A percentile compares a stretch with the other conserved stretches of the same genome.
These are phyloP conservation scores for Recurvomyces mirabilis DNA, from an alignment of 495 filamentous ascomycete species.

Conservation along the genomic window DNA sequence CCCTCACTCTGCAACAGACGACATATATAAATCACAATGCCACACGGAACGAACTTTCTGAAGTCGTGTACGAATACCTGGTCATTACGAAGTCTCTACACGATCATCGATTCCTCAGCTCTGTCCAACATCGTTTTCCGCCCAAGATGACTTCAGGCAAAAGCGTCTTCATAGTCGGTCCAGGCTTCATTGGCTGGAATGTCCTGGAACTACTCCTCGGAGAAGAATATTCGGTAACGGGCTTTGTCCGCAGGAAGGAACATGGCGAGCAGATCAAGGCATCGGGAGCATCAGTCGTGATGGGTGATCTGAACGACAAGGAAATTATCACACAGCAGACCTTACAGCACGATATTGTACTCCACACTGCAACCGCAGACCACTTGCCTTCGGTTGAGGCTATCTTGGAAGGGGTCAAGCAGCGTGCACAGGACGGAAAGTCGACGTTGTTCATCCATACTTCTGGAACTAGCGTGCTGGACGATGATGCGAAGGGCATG, in stretches of 20 bases:
- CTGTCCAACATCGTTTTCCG: no score
- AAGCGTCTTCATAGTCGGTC: constrained; percentile 32
- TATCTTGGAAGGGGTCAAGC: background rate
- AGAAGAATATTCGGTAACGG: constrained; percentile 29
- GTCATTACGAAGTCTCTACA: no score
- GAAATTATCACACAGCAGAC: constrained; percentile 28
- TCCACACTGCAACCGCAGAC: constrained; percentile 19
- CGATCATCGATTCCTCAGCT: no score
- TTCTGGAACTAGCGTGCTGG: constrained; percentile 6
- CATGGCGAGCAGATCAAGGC: constrained; percentile 23
- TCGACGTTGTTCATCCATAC: constrained; percentile 14
- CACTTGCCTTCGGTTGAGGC: constrained; percentile 7
- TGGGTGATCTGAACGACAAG: constrained; percentile 26
- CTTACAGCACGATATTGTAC: constrained; percentile 26
- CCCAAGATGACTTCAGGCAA: constrained; percentile 8
- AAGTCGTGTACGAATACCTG: no score
- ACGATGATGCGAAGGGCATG: constrained; percentile 4
- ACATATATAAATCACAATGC: no score
- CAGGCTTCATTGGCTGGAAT: constrained; percentile 34
- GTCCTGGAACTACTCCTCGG: constrained; percentile 30
- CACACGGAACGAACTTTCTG: no score
- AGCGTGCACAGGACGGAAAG: background rate
- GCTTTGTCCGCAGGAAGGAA: constrained; percentile 24
- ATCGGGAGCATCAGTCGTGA: constrained; percentile 16
- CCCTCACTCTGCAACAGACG: no score